Percentiles rank a stretch among this genome's conserved stretches.
Conservation (phyloP, 306 rosid genomes). For the Notholithocarpus densiflorus region DNA sequence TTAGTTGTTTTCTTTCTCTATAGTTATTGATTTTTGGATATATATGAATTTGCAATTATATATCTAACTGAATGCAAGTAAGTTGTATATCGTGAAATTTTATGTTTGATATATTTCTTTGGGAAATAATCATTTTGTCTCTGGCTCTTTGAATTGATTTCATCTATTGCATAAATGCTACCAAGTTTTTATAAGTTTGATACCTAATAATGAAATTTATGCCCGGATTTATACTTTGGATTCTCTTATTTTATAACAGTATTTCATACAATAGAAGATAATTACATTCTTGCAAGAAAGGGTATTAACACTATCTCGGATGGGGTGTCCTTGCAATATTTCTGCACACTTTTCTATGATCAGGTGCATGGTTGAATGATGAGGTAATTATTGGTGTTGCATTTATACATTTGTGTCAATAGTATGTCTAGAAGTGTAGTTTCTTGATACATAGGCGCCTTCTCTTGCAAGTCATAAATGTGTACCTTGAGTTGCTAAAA, state of each 20-base stretch:
- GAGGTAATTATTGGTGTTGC: no score
- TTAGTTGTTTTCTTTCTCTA: not conserved
- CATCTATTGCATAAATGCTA: not conserved
- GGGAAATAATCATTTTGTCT: not conserved
- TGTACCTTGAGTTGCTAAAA: no score
- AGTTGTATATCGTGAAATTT: not conserved
- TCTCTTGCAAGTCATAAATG: no score
- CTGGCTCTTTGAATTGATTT: not conserved
- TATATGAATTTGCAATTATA: not conserved
- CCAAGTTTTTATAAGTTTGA: constrained; percentile 3
- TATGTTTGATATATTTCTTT: not conserved
- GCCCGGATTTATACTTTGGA: not conserved
- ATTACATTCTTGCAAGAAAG: no score
- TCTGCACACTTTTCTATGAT: no score
- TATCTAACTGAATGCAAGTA: not conserved
- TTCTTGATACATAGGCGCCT: no score
- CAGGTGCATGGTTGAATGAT: no score
- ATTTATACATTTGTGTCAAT: no score
- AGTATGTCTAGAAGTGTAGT: no score
- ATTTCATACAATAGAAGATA: not conserved
- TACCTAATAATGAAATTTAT: constrained; percentile 4
- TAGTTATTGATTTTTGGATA: not conserved
- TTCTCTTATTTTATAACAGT: not conserved
- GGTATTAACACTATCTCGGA: no score
- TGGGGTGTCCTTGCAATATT: no score